phyloP scores from a whole-genome alignment of 2,329 filamentous ascomycete species.

The Trichoderma hamatum region DNA sequence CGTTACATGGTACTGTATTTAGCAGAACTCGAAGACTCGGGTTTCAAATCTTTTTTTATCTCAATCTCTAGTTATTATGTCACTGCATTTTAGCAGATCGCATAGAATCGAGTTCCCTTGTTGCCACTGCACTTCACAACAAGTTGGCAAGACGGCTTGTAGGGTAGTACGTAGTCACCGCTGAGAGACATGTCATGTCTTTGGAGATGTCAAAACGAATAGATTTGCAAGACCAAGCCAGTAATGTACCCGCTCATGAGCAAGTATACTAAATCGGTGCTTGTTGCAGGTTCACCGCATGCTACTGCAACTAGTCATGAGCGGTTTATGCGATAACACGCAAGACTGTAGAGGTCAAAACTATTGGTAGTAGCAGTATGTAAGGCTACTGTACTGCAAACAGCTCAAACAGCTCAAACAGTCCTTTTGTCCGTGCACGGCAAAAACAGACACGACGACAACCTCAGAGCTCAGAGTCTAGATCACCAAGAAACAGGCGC shows the following conservation, averaged over 20 bases:
- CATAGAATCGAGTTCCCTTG: background rate
- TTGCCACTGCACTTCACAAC: background rate
- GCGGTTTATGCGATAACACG: background rate
- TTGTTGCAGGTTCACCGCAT: background rate
- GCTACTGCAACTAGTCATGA: background rate
- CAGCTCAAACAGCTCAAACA: no score
- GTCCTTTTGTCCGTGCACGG: no score
- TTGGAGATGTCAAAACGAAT: background rate
- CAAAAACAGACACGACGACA: background rate
- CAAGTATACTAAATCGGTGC: background rate
- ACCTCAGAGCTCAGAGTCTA: background rate
- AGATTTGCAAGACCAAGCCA: background rate
- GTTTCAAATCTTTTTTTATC: background rate
- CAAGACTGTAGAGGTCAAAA: background rate
- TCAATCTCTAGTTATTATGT: background rate
- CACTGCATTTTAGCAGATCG: background rate
- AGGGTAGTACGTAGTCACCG: background rate
- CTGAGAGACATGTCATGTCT: background rate
- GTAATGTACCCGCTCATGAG: background rate
- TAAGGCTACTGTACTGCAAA: background rate
- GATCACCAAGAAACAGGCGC: background rate
- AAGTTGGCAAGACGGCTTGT: background rate
- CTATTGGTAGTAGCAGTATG: no score
- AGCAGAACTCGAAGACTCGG: background rate
- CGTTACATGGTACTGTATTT: background rate